These are phyloP conservation scores for Trichoderma oligosporum DNA, from an alignment of 2,329 filamentous ascomycete genomes.

Conservation along the genomic window DNA sequence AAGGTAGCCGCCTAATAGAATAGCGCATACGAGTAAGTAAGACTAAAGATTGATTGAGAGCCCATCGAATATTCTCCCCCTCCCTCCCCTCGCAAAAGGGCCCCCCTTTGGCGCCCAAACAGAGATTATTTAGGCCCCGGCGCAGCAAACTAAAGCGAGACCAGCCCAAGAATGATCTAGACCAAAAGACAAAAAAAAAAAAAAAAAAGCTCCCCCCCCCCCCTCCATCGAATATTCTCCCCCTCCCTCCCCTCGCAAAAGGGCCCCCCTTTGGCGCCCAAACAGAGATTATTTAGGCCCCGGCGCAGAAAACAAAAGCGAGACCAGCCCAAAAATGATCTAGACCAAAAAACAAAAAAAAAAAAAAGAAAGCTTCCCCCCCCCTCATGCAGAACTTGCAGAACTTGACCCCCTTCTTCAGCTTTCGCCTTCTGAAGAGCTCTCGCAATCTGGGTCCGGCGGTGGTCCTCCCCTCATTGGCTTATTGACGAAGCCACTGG, in stretches of 20 bases:
- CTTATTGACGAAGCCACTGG: no score
- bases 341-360: slow-evolving; percentile 5
- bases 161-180: slow-evolving; percentile 11
- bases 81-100: not conserved
- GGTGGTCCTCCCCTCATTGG: slow-evolving; percentile 2
- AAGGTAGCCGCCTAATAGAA: no score
- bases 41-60: not conserved
- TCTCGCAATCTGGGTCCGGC: no score
- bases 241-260: not conserved
- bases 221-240: not conserved
- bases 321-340: slow-evolving; percentile 8
- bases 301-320: slow-evolving; percentile 10
- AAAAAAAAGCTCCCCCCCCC: no score
- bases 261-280: slow-evolving; percentile 12
- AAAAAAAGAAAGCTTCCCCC: no score
- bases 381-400: no score
- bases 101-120: slow-evolving; percentile 14
- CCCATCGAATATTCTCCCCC: not conserved
- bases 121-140: slow-evolving; percentile 13
- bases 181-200: slow-evolving; percentile 1
- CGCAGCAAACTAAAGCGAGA: slow-evolving; percentile 11
- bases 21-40: no score
- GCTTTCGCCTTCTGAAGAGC: slow-evolving; percentile 10
- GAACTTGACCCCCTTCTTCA: slow-evolving; percentile 14
- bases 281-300: slow-evolving; percentile 14